Base-by-base conservation (phyloP, 2,329 filamentous ascomycete genomes). In the Drechmeria coniospora region DNA sequence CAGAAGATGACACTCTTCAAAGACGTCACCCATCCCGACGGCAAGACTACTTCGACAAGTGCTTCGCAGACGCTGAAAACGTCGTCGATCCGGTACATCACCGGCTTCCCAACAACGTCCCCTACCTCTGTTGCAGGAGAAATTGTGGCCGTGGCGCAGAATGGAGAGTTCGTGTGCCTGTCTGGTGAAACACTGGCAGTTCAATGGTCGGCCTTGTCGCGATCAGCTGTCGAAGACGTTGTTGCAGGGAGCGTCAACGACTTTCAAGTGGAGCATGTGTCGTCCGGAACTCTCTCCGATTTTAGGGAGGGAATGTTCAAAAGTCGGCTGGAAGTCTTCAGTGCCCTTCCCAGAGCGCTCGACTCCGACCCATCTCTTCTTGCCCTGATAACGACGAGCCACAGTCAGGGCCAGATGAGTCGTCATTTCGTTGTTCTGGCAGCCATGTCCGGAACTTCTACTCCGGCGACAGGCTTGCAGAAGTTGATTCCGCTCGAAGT, bases 151-250 rank as follows among this genome's bases (percentile, higher is more conserved):
- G 58, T 80, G 1, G 67, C 69, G 31, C 53, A 64, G 23, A 63
- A 74, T 35, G 77, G 77, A 20, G 62, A 73, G 32, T 53, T 79
- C 13, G 42, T 67, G 7, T 73, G 68, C 31, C 54, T 79, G 10
- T 67, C 74, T 25, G 65, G 67, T 3, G 69, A 78, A 37, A 49
- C 35, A 6, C 39, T 56, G 12, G 35, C 41, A 3, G 27, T 50
- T 6, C 49, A 47, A 25, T 56, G 53, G 53, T 43, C 45, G 8
- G 39, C 51, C 2, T 43, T 48, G 6, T 41, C 47, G n/a, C 50
- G 44, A 27, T 42, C 51, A 8, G 34, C 41, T 17, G 40, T 56
- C 2, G 50, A 56, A 34, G 52, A 56, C 27, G 43, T 42, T 13
- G 39, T 54, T 23, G 39, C 50, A 12, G 38, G 40, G 7, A 31